phyloP scores from a whole-genome alignment of 1,284 basidiomycete genomes.

The Malassezia equina region DNA sequence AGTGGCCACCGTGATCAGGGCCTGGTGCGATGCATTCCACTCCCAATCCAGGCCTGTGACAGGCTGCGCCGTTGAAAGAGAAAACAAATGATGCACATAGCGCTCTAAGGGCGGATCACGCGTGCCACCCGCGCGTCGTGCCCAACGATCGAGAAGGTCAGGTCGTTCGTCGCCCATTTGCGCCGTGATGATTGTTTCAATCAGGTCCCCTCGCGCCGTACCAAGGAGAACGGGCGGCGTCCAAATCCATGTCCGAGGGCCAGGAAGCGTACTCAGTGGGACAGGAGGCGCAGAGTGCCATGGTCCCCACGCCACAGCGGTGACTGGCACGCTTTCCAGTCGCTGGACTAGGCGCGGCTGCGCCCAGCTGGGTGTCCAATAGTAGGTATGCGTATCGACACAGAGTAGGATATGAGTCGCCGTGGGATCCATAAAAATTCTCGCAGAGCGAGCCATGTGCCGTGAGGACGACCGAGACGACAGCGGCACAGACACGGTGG shows the following conservation, averaged over 20 bases:
- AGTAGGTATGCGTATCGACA: slow-evolving; percentile 83
- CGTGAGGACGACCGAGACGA: slow-evolving; percentile 15
- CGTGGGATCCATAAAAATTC: slow-evolving; percentile 61
- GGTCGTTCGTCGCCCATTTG: slow-evolving; percentile 21
- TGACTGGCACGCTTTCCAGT: slow-evolving; percentile 70
- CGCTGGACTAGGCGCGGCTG: slow-evolving; percentile 47
- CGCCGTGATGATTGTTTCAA: slow-evolving; percentile 61
- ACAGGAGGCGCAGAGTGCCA: background rate
- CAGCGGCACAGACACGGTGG: slow-evolving; percentile 34
- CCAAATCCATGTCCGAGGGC: slow-evolving; percentile 12
- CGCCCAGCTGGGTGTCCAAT: slow-evolving; percentile 51
- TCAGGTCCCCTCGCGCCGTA: slow-evolving; percentile 50
- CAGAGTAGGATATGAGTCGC: slow-evolving; percentile 81
- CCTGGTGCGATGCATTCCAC: slow-evolving; percentile 1
- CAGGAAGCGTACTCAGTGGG: background rate
- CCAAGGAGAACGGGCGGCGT: slow-evolving; percentile 83
- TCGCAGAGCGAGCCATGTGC: slow-evolving; percentile 15
- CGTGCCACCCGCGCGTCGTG: slow-evolving; percentile 32
- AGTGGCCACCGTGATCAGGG: slow-evolving; percentile 66
- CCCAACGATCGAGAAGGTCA: slow-evolving; percentile 44
- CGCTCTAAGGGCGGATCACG: slow-evolving; percentile 26
- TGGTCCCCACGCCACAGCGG: slow-evolving; percentile 81
- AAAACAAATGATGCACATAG: slow-evolving; percentile 28
- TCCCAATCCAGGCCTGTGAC: slow-evolving; percentile 28
- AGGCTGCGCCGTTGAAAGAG: slow-evolving; percentile 32